Evolutionary conservation across 495 filamentous ascomycete genomes (phyloP).

Genomic region (Penicillium subrubescens): DNA sequence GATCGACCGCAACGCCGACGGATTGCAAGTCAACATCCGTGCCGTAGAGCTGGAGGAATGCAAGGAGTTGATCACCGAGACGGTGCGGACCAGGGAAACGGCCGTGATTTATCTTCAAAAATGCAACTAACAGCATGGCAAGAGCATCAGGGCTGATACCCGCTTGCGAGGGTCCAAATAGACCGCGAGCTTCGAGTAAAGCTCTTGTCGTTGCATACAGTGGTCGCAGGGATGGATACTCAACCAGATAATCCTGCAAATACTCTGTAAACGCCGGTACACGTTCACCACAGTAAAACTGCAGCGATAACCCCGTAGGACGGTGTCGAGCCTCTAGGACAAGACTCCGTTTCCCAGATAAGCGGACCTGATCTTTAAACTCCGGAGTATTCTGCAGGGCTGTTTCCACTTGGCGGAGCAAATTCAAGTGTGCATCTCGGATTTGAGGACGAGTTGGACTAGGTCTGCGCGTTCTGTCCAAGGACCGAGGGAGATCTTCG

Average conservation of each 20-base stretch:
- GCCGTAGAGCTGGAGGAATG: conserved; percentile 54
- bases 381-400: conserved; percentile 19
- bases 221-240: conserved; percentile 50
- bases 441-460: conserved; percentile 37
- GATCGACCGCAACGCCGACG: conserved; percentile 54
- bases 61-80: conserved; percentile 47
- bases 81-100: conserved; percentile 30
- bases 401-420: conserved; percentile 27
- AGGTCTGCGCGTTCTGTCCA: conserved; percentile 28
- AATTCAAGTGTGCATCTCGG: conserved; percentile 20
- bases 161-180: conserved; percentile 46
- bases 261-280: conserved; percentile 38
- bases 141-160: conserved; percentile 54
- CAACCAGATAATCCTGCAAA: conserved; percentile 47
- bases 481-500: conserved; percentile 22
- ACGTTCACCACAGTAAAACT: conserved; percentile 45
- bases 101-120: conserved; percentile 46
- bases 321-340: conserved; percentile 39
- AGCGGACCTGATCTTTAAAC: conserved; percentile 16
- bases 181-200: conserved; percentile 48
- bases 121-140: conserved; percentile 59
- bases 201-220: conserved; percentile 52
- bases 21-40: conserved; percentile 43
- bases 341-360: conserved; percentile 23
- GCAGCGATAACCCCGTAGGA: conserved; percentile 49